Conservation (phyloP, 768 basidiomycete genomes). For the Daedaleopsis sinensis region DNA sequence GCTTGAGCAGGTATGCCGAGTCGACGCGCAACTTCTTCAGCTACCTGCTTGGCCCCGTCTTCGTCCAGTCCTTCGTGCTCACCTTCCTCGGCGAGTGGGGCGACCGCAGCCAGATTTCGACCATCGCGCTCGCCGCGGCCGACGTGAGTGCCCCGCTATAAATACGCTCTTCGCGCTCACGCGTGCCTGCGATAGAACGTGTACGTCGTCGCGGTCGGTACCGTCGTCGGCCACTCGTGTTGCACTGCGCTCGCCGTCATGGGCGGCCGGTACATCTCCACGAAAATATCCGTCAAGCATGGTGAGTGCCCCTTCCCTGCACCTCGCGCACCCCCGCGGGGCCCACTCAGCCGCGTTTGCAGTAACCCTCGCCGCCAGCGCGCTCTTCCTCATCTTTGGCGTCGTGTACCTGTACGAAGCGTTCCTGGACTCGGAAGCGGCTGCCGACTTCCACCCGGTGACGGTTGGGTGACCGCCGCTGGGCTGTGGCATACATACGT, state of each 20-base stretch:
- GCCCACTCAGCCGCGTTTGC: not conserved
- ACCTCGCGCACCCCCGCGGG: not conserved
- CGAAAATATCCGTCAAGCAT: constrained; percentile 93
- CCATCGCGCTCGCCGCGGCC: constrained; percentile 92
- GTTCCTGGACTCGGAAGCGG: constrained; percentile 28
- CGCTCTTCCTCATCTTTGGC: constrained; percentile 83
- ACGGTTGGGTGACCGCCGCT: constrained; percentile 6
- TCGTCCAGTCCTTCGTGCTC: constrained; percentile 92
- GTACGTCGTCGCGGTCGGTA: constrained; percentile 88
- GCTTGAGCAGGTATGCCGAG: constrained; percentile 44
- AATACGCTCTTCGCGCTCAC: constrained; percentile 10
- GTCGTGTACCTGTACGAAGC: constrained; percentile 73
- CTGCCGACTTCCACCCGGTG: constrained; percentile 17
- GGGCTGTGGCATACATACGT: not conserved
- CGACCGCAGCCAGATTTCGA: constrained; percentile 95
- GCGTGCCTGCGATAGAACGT: constrained; percentile 66
- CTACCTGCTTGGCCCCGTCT: constrained; percentile 86
- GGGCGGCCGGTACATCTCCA: constrained; percentile 91
- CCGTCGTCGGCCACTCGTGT: constrained; percentile 82
- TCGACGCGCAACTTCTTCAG: constrained; percentile 83
- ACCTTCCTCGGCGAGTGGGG: constrained; percentile 99
- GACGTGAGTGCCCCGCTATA: constrained; percentile 58
- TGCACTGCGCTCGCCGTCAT: constrained; percentile 91
- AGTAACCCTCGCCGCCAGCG: constrained; percentile 86
- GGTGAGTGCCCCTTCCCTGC: constrained; percentile 50